Percentiles rank a stretch among this genome's conserved stretches.
These are phyloP conservation scores for Liquidambar formosana DNA, from an alignment of 164 flowering plant species.

Conservation along the genomic window DNA sequence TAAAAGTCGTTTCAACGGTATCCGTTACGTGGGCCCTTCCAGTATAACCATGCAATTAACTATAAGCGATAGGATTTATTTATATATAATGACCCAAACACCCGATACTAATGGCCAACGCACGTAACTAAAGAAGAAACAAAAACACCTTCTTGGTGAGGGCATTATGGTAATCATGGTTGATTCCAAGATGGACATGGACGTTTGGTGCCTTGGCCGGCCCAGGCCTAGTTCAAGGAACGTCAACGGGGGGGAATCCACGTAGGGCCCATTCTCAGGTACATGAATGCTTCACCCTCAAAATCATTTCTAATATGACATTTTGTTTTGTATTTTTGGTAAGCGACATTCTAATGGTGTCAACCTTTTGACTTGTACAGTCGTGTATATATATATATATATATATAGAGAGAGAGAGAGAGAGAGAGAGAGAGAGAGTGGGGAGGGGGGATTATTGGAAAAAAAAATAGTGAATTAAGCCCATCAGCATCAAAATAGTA, in stretches of 20 bases:
- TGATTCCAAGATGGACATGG: neutral
- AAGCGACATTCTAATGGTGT: neutral
- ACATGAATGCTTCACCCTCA: slow-evolving; percentile 10
- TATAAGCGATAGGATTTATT: too few relatives aligned
- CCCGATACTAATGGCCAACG: too few relatives aligned
- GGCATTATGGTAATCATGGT: neutral
- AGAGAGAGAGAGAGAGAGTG: too few relatives aligned
- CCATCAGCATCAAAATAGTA: neutral
- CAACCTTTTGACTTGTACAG: slow-evolving; percentile 10
- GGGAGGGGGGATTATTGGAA: neutral
- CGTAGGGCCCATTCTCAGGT: neutral
- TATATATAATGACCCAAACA: neutral
- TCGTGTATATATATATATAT: too few relatives aligned
- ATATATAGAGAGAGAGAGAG: too few relatives aligned
- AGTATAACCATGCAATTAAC: too few relatives aligned
- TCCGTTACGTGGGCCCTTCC: too few relatives aligned
- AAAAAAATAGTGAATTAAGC: neutral
- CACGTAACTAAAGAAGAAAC: too few relatives aligned
- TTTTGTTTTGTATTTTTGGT: too few relatives aligned
- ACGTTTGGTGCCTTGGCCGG: slow-evolving; percentile 1
- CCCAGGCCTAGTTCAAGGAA: slow-evolving; percentile 8
- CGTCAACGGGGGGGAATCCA: slow-evolving; percentile 13
- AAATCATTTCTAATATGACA: neutral
- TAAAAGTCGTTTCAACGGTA: too few relatives aligned
- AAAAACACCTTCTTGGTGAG: neutral